These are phyloP conservation scores for Cladosporium colombiae DNA, from an alignment of 2,329 filamentous ascomycete species.

Conservation along the genomic window DNA sequence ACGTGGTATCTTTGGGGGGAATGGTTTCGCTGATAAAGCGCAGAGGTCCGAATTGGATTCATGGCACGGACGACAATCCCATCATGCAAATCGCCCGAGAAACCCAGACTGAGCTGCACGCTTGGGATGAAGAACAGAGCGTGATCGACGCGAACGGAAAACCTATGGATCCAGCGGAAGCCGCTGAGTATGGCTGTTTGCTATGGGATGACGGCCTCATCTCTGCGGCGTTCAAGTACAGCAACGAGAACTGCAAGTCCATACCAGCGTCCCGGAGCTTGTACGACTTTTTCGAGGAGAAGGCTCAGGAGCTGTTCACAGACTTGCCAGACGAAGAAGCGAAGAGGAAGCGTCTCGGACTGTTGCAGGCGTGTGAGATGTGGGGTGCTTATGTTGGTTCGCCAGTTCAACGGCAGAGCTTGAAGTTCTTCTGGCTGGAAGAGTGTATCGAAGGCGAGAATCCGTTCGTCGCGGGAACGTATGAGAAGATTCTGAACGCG, in stretches of 20 bases:
- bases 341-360: constrained; percentile 50
- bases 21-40: background rate
- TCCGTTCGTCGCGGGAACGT: constrained; percentile 63
- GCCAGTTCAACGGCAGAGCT: constrained; percentile 63
- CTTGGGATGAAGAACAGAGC: constrained; percentile 56
- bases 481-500: constrained; percentile 59
- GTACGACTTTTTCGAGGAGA: constrained; percentile 58
- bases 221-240: constrained; percentile 66
- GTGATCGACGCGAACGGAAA: constrained; percentile 60
- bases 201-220: constrained; percentile 66
- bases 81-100: constrained; percentile 66
- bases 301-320: constrained; percentile 47
- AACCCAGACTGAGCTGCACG: constrained; percentile 57
- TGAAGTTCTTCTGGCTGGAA: constrained; percentile 77
- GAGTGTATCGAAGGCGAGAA: constrained; percentile 74
- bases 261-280: constrained; percentile 57
- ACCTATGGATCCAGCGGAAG: constrained; percentile 47
- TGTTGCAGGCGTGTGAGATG: constrained; percentile 58
- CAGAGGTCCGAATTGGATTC: constrained; percentile 78
- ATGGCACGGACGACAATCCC: constrained; percentile 70
- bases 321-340: constrained; percentile 40
- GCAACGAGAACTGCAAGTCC: constrained; percentile 56
- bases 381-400: constrained; percentile 74
- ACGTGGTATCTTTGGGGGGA: too few relatives aligned
- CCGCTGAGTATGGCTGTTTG: constrained; percentile 46